Conservation (phyloP, 345 rosid species). For the Eucalyptus cloeziana region DNA sequence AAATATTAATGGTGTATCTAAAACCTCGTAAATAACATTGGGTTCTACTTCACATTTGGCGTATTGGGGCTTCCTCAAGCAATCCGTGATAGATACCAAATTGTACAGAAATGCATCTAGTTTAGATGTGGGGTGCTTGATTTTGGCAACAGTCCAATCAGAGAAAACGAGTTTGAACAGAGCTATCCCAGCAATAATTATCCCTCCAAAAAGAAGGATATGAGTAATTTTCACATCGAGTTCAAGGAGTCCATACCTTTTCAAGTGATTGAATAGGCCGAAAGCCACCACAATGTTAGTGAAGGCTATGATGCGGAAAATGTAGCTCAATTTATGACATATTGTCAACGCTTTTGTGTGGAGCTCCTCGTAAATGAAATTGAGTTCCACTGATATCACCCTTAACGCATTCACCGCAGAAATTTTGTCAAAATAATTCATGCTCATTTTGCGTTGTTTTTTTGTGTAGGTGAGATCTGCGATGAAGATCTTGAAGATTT, state of each 20-base stretch:
- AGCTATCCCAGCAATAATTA: neutral
- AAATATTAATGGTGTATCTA: neutral
- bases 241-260: fast-evolving
- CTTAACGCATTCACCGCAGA: no score
- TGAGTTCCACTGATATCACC: no score
- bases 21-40: neutral
- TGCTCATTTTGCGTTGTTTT: neutral
- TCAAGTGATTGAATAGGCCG: neutral
- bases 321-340: neutral
- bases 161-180: neutral
- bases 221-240: neutral
- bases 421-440: no score
- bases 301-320: neutral
- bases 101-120: neutral
- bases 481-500: neutral
- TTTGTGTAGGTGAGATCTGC: neutral
- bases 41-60: neutral
- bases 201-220: neutral
- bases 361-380: neutral
- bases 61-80: fast-evolving
- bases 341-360: neutral
- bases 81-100: fast-evolving
- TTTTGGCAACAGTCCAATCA: neutral
- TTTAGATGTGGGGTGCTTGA: neutral
- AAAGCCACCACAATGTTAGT: neutral